These are phyloP conservation scores for Neocucurbitaria cava DNA, from an alignment of 2,329 filamentous ascomycete species.

Conservation along the genomic window DNA sequence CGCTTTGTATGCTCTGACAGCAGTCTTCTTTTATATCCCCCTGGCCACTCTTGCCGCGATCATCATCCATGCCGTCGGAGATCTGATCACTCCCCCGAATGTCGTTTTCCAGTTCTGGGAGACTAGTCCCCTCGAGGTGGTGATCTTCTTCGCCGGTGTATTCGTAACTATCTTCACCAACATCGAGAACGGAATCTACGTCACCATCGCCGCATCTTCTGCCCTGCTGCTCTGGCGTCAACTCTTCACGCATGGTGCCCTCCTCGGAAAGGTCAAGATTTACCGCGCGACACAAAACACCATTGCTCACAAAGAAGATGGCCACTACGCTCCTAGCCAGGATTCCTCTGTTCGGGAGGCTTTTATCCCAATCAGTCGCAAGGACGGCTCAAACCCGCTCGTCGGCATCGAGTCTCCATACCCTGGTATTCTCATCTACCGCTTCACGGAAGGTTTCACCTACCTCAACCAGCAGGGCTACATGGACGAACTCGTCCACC, in stretches of 20 bases:
- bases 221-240: constrained; percentile 83
- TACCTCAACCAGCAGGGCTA: constrained; percentile 94
- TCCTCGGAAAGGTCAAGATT: constrained; percentile 78
- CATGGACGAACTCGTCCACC: constrained; percentile 69
- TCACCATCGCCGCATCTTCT: constrained; percentile 78
- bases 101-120: constrained; percentile 95
- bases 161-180: constrained; percentile 85
- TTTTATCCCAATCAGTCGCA: constrained; percentile 76
- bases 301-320: constrained; percentile 57
- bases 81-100: constrained; percentile 89
- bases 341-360: constrained; percentile 33
- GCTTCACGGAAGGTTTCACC: constrained; percentile 94
- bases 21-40: constrained; percentile 94
- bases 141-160: constrained; percentile 94
- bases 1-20: constrained; percentile 86
- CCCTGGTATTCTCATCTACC: constrained; percentile 94
- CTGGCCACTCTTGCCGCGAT: constrained; percentile 81
- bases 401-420: constrained; percentile 82
- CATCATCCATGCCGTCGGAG: constrained; percentile 94
- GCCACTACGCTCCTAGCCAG: constrained; percentile 13
- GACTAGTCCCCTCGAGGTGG: constrained; percentile 85
- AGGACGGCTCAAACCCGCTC: constrained; percentile 89
- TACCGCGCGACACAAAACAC: constrained; percentile 84
- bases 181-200: constrained; percentile 94
- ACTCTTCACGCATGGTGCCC: constrained; percentile 80